Conservation (phyloP, 1,284 basidiomycete genomes). For the Cutaneotrichosporon cutaneum region DNA sequence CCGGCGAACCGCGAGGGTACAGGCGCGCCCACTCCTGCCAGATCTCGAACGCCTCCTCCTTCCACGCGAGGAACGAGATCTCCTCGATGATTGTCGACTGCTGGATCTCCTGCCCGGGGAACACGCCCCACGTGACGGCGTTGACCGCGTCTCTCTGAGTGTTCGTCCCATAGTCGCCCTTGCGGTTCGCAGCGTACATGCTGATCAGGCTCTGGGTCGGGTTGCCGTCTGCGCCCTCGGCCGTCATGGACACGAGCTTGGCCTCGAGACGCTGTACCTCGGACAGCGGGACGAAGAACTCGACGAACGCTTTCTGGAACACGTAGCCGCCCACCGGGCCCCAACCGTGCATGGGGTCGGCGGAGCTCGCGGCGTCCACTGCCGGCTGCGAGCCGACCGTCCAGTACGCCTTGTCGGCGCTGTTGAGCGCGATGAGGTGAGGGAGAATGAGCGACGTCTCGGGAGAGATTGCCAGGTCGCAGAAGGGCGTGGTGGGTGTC, state of each 20-base stretch:
- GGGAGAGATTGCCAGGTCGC: slow-evolving; percentile 73
- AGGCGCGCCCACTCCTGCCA: slow-evolving; percentile 93
- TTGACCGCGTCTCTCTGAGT: slow-evolving; percentile 89
- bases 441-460: slow-evolving; percentile 82
- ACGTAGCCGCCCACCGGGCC: slow-evolving; percentile 89
- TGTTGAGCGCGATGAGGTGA: slow-evolving; percentile 71
- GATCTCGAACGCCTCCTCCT: slow-evolving; percentile 96
- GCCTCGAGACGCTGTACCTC: slow-evolving; percentile 67
- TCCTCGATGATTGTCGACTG: slow-evolving; percentile 98
- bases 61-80: slow-evolving; percentile 96
- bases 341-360: slow-evolving; percentile 82
- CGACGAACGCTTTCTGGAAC: slow-evolving; percentile 96
- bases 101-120: slow-evolving; percentile 95
- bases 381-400: slow-evolving; percentile 97
- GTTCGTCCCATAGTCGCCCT: slow-evolving; percentile 91
- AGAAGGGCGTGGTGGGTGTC: slow-evolving; percentile 80
- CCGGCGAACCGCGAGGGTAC: slow-evolving; percentile 72
- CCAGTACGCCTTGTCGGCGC: slow-evolving; percentile 72
- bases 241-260: slow-evolving; percentile 29
- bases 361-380: slow-evolving; percentile 73
- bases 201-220: slow-evolving; percentile 63
- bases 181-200: slow-evolving; percentile 78
- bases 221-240: slow-evolving; percentile 24
- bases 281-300: slow-evolving; percentile 76
- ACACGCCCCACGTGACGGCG: slow-evolving; percentile 99